phyloP scores from a whole-genome alignment of 306 rosid genomes.

The apple (Malus domestica) region DNA sequence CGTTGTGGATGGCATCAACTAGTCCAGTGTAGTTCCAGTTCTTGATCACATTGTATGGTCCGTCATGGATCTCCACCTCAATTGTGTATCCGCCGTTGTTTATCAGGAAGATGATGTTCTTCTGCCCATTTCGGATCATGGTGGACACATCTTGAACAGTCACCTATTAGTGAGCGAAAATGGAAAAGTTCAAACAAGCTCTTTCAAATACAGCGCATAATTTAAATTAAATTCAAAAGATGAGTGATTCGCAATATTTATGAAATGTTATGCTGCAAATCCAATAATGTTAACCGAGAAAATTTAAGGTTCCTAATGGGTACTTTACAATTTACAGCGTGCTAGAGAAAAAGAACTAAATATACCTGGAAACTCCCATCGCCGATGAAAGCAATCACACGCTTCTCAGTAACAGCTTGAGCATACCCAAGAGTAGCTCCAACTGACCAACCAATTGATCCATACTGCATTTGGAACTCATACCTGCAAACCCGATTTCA shows the following conservation, averaged over 20 bases:
- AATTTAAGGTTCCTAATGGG: not conserved
- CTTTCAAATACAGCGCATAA: not conserved
- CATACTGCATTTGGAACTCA: conserved; percentile 91
- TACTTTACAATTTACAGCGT: not conserved
- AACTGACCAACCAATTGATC: conserved; percentile 91
- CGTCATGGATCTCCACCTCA: conserved; percentile 84
- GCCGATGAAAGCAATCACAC: conserved; percentile 75
- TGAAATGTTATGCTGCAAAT: not conserved
- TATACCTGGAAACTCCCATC: conserved; percentile 93
- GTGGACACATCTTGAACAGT: conserved; percentile 79
- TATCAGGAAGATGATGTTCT: conserved; percentile 64
- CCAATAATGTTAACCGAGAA: not conserved
- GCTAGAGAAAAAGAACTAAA: not conserved
- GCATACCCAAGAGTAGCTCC: conserved; percentile 96
- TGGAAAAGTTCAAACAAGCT: not conserved
- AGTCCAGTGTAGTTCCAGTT: conserved; percentile 79
- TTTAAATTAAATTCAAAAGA: not conserved
- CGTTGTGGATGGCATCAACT: conserved; percentile 74
- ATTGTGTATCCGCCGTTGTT: conserved; percentile 88
- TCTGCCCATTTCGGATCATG: conserved; percentile 62
- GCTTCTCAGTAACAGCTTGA: conserved; percentile 74
- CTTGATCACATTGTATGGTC: conserved; percentile 93
- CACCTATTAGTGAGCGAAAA: conserved; percentile 31
- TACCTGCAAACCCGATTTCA: conserved; percentile 39
- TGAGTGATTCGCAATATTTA: not conserved